Evolutionary conservation across 1,139 yeast species (phyloP).

Genomic region (Pichia sp.): DNA sequence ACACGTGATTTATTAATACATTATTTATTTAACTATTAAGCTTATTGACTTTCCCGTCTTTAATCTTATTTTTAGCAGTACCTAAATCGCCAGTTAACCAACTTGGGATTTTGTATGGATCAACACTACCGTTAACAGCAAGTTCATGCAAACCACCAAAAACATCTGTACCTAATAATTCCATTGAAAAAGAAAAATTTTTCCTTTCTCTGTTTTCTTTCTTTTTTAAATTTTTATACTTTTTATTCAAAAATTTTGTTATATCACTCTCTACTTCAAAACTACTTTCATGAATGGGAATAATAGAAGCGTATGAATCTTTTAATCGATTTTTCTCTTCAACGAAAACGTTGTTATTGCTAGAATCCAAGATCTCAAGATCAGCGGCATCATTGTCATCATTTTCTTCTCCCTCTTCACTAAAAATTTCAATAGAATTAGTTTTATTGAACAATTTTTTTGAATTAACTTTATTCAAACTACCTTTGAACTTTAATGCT

Average conservation of each 20-base stretch:
- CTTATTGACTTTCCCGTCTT: slow-evolving; percentile 1
- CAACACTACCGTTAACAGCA: slow-evolving; percentile 46
- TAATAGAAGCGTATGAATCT: slow-evolving; percentile 42
- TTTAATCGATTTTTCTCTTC: slow-evolving; percentile 9
- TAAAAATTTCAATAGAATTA: too few species aligned
- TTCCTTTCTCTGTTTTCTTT: slow-evolving; percentile 3
- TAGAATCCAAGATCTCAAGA: slow-evolving; percentile 14
- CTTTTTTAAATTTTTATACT: slow-evolving; percentile 1
- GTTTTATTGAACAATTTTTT: slow-evolving; percentile 35
- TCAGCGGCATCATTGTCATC: too few species aligned
- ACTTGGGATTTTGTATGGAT: slow-evolving; percentile 55
- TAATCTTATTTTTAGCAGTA: slow-evolving; percentile 1
- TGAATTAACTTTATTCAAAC: slow-evolving; percentile 29
- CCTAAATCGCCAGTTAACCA: slow-evolving; percentile 70
- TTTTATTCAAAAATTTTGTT: not conserved
- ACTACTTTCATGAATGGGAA: slow-evolving; percentile 50
- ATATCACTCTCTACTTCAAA: slow-evolving; percentile 30
- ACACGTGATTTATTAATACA: not conserved
- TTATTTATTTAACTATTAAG: not conserved
- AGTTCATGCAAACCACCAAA: slow-evolving; percentile 77
- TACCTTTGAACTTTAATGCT: slow-evolving; percentile 54
- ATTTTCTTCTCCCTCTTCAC: too few species aligned
- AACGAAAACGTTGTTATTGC: not conserved
- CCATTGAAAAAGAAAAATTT: slow-evolving; percentile 38
- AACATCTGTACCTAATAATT: slow-evolving; percentile 65